Evolutionary conservation across 148 eudicot species (phyloP), one percentile per base, ranked within the genome.

Genomic region (Oxyria digyna): DNA sequence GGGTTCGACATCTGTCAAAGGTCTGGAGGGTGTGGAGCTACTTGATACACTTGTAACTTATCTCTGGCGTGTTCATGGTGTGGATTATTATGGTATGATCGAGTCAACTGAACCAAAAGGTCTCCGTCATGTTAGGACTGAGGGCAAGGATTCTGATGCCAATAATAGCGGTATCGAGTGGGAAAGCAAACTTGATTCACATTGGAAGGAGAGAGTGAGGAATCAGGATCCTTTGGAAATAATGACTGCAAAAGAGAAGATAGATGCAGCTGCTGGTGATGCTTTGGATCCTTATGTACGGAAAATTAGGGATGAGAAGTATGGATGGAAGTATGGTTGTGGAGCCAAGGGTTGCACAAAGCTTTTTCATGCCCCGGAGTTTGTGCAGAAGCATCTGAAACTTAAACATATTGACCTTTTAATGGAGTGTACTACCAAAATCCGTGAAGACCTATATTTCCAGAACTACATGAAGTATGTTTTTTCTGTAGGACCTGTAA

Each of bases 321-420:
- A 95, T 81, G 99, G 99, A 10, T 95, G 99, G 99, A 95, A 95
- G 81, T 95, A 95, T 80, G 99, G 99, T 62, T 95, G 99, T 79
- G 99, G 97, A 40, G 99, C 99, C 69, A 95, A 95, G 80, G 96
- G 99, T 52, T 95, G 99, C 75, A 91, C 99, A 62, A 95, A 95
- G 80, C 91, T 95, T 21, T 95, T 91, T 76, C 99, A 95, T 85
- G 99, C 99, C 75, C 72, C 99, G 46, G 99, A 95, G 75, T 95
- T 83, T 83, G 97, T 95, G 24, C 96, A 95, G 66, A 95, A 95
- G 80, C 99, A 95, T 79, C 79, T 95, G 52, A 95, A 95, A 81
- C 83, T 95, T 69, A 91, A 91, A 67, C 99, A 95, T 72, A 80
- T 91, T 11, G 99, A 95, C 1, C 87, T 87, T 37, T 82, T 77